Evolutionary conservation across 495 filamentous ascomycete species (phyloP).

Genomic region (Xylaria grammica): DNA sequence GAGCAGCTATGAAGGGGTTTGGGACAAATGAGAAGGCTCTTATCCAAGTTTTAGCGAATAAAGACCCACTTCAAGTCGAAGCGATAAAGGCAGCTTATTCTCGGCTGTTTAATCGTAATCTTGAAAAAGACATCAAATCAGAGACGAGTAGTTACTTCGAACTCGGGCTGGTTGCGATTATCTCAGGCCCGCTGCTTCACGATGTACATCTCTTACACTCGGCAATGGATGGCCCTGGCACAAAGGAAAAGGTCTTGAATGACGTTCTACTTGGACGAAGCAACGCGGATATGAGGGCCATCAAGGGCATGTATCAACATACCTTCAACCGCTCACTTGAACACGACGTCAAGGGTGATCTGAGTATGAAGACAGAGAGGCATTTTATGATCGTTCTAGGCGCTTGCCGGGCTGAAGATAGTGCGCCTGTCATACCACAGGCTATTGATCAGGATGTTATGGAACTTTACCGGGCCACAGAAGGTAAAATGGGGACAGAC

Average conservation of each 20-base stretch:
- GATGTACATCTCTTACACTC: slow-evolving; percentile 69
- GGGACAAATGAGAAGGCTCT: slow-evolving; percentile 83
- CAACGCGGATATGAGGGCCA: slow-evolving; percentile 83
- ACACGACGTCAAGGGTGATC: slow-evolving; percentile 71
- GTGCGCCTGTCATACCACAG: slow-evolving; percentile 69
- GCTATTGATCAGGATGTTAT: slow-evolving; percentile 73
- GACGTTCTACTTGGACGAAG: slow-evolving; percentile 82
- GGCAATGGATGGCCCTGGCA: slow-evolving; percentile 78
- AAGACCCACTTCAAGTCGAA: slow-evolving; percentile 75
- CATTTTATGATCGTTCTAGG: slow-evolving; percentile 80
- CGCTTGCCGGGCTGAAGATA: slow-evolving; percentile 75
- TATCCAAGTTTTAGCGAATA: slow-evolving; percentile 65
- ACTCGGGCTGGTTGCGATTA: slow-evolving; percentile 69
- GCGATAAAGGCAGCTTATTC: slow-evolving; percentile 70
- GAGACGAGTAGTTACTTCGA: slow-evolving; percentile 79
- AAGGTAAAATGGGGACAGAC: slow-evolving; percentile 73
- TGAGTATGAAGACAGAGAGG: slow-evolving; percentile 81
- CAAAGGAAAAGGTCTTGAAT: slow-evolving; percentile 83
- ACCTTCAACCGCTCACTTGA: slow-evolving; percentile 66
- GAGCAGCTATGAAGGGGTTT: slow-evolving; percentile 88
- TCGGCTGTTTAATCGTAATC: slow-evolving; percentile 63
- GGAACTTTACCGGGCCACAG: slow-evolving; percentile 73
- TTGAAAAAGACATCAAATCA: slow-evolving; percentile 74
- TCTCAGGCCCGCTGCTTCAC: slow-evolving; percentile 75
- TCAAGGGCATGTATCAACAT: slow-evolving; percentile 75